Base-by-base conservation (phyloP, 495 filamentous ascomycete species). In the Cetradonia linearis region DNA sequence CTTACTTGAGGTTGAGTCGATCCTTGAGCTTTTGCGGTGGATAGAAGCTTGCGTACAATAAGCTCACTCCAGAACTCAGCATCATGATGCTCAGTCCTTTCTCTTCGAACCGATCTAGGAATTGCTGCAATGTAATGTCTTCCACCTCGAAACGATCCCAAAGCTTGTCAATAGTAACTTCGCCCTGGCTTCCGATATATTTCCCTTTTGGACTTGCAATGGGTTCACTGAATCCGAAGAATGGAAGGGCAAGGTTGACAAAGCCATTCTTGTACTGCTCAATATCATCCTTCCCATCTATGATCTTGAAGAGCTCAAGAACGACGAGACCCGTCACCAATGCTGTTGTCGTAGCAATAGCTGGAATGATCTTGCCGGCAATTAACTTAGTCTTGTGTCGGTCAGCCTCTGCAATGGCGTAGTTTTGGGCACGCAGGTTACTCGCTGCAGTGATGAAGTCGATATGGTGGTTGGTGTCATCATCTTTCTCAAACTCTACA, bases 231-330 rank as follows among this genome's bases (percentile, higher is more conserved):
- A 97, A 99, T 23, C 91, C 92, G 62, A 97, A 91, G 80, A 97
- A 96, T 9, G 93, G 93, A 52, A 99, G 80, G 7, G 94, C 94
- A 60, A 99, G 77, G 76, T 99, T 99, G 71, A 97, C 75, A 70
- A 99, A 99, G 28, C 94, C 94, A 72, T 99, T 99, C 81, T 97
- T 97, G 81, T 92, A 99, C 67, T 96, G 88, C 72, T 96, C 92
- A 65, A 96, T 86, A 64, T 97, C 88, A 18, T 76, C 80, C 77
- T 99, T 95, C 66, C 91, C 93, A 71, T 96, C 94, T 44, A 97
- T 77, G 65, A 99, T 81, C 83, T 99, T 99, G 83, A 87, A 96
- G 33, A 97, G 77, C 77, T 99, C 94, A 40, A 97, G 76, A 54
- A 91, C 78, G 48, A 97, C 91, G 36, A 99, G 78, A 56, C 94